Conservation (phyloP, 495 filamentous ascomycete species). For the Usnea hakonensis region DNA sequence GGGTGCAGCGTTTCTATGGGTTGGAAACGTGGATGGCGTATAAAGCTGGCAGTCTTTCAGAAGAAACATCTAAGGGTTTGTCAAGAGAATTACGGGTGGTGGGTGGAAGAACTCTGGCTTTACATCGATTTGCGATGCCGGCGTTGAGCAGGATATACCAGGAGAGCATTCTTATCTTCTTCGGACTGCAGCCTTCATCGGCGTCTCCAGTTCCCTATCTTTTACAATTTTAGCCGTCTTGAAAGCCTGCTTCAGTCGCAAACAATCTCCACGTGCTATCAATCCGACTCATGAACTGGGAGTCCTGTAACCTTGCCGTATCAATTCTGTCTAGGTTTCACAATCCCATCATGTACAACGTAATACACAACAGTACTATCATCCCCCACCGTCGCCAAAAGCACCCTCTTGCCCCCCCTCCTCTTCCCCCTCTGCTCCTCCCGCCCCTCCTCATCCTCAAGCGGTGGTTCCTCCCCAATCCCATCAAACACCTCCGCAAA, state of each 20-base stretch:
- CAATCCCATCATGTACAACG: conserved; percentile 86
- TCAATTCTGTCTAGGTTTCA: conserved; percentile 93
- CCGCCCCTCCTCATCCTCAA: conserved; percentile 24
- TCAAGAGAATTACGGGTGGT: not conserved
- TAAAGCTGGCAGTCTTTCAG: conserved; percentile 15
- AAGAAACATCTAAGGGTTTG: not conserved
- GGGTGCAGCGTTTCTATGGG: conserved; percentile 53
- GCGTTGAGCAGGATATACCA: conserved; percentile 16
- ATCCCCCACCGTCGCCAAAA: conserved; percentile 72
- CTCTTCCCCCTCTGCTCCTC: conserved; percentile 29
- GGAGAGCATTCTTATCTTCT: conserved; percentile 7
- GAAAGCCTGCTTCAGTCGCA: not conserved
- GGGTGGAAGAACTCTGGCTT: not conserved
- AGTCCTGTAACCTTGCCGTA: not conserved
- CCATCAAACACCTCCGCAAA: conserved; percentile 78
- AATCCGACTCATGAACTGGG: not conserved
- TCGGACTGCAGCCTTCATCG: not conserved
- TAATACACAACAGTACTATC: conserved; percentile 96
- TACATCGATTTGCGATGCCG: not conserved
- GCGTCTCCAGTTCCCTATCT: too few species aligned
- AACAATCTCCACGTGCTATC: not conserved
- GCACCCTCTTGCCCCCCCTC: conserved; percentile 53
- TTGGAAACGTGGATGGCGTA: conserved; percentile 45
- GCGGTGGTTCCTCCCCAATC: conserved; percentile 44
- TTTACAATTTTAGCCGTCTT: not conserved